Base-by-base conservation (phyloP, 1,284 basidiomycete genomes). In the Trametes polyzona region DNA sequence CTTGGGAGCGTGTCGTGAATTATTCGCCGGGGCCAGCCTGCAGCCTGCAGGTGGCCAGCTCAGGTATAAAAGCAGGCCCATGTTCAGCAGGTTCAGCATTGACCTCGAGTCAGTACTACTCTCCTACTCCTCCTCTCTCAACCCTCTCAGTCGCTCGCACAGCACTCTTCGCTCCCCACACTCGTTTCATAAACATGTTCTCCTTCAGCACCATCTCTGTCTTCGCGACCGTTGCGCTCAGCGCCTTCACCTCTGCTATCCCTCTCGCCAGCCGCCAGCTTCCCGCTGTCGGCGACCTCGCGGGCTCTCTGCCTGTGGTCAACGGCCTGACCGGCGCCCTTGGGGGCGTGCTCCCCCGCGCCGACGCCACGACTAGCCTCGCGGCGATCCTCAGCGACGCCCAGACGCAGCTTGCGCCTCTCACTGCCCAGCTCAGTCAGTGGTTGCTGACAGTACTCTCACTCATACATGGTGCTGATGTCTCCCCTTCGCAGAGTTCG, bases 141-240 rank as follows among this genome's bases (percentile, higher is more conserved):
- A 47, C 30, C 35, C 49, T 21, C 33, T 41, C 52, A 53, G 54
- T 55, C 50, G 56, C 61, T 62, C 68, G 67, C 67, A 68, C 76
- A 78, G 70, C 65, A 77, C 77, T 42, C 57, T 76, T 79, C 69
- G 7, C 32, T 17, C 58, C 52, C n/a, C 49, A 62, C 61, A 46
- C 44, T 57, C 54, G 10, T 57, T 53, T 36, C 26, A 47, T 39
- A 58, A 70, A 5, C 27, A 82, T 82, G 81, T 74, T 70, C 71
- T 78, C 78, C 62, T 78, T 81, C 73, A 69, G 65, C 66, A 66
- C 70, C 64, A 52, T 76, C 64, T 68, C 74, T 62, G 53, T 73
- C 70, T 49, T 76, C 65, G 70, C 77, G 54, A 64, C 74, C 56
- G 67, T 76, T 50, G 73, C 76, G 47, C 70, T 80, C 61, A 60